Evolutionary conservation across 1,139 yeast genomes (phyloP), one percentile per base, ranked within the genome.

Genomic region (Yarrowia galli): DNA sequence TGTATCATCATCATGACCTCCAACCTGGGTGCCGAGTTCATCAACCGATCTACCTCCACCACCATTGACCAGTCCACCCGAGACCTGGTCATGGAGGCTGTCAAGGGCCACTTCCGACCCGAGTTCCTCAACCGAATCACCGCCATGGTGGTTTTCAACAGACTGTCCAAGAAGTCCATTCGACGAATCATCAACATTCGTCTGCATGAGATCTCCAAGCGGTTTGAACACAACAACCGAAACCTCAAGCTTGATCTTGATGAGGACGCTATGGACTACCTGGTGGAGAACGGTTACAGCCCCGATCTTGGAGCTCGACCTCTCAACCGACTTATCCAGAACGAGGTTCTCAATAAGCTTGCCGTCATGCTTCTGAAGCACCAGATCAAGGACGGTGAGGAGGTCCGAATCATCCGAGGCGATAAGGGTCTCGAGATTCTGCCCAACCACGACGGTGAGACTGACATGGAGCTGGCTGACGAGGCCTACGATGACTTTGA

Each of bases 301-400:
- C 85, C 90, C 67, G 97, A 92, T 78, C 83, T 95, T 78, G 99
- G 99, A 80, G 99, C 99, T 2, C 87, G 99, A 78, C 99, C 99
- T 70, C 85, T 95, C 80, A 96, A 95, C 84, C 87, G 99, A 75
- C 85, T 95, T 73, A 92, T 95, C 71, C 98, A 95, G 79, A 86
- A 84, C 72, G 96, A 92, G 78, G 84, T 95, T 38, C 86, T 95
- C 78, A 95, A 95, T 79, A 87, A 84, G 74, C 82, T 95, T 80
- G 99, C 99, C 0, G 85, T 95, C n/a, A 84, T 89, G 79, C 85
- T 95, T 69, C 84, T 95, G 73, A 89, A 88, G 77, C 97, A 97
- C 20, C 97, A 93, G 79, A 85, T 95, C 69, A 84, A 83, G 75
- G 98, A 95, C 75, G 92, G 92, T 78, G 99, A 95, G 77, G 82